These are phyloP conservation scores for Alectoria sarmentosa DNA, from an alignment of 495 filamentous ascomycete genomes.

Conservation along the genomic window DNA sequence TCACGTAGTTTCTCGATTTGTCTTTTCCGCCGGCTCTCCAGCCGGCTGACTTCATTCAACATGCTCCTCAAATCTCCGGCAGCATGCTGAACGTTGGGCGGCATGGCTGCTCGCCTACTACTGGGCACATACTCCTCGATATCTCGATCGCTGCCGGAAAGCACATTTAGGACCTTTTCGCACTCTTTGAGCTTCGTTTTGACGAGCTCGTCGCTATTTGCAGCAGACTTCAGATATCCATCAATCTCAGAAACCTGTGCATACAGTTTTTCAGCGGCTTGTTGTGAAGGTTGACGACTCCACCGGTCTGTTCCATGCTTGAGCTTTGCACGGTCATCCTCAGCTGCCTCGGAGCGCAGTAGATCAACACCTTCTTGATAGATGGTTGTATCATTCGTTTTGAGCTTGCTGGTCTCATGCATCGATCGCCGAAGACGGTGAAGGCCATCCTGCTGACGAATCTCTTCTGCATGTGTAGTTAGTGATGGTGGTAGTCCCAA, in stretches of 20 bases:
- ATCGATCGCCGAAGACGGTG: constrained; percentile 67
- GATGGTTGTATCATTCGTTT: constrained; percentile 60
- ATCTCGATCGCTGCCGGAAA: constrained; percentile 69
- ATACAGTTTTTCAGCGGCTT: constrained; percentile 69
- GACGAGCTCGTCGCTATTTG: constrained; percentile 74
- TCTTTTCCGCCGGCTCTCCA: constrained; percentile 69
- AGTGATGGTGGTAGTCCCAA: constrained; percentile 82
- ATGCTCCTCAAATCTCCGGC: constrained; percentile 63
- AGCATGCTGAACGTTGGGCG: constrained; percentile 71
- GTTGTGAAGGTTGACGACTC: constrained; percentile 59
- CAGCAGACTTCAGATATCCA: constrained; percentile 81
- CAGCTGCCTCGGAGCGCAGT: constrained; percentile 69
- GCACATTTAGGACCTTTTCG: constrained; percentile 62
- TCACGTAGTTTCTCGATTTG: constrained; percentile 68
- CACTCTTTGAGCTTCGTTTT: constrained; percentile 69
- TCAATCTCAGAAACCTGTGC: constrained; percentile 69
- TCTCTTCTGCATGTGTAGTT: constrained; percentile 86
- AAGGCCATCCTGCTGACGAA: constrained; percentile 85
- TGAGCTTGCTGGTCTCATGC: constrained; percentile 79
- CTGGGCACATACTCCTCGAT: constrained; percentile 86
- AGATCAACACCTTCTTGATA: constrained; percentile 78
- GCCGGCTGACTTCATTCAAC: constrained; percentile 73
- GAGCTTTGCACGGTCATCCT: constrained; percentile 64
- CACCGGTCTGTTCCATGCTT: constrained; percentile 90
- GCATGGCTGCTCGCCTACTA: constrained; percentile 67